Percentiles rank a stretch among this genome's conserved stretches.
phyloP scores from a whole-genome alignment of 805 yeast species.

The Candida namnaoensis region DNA sequence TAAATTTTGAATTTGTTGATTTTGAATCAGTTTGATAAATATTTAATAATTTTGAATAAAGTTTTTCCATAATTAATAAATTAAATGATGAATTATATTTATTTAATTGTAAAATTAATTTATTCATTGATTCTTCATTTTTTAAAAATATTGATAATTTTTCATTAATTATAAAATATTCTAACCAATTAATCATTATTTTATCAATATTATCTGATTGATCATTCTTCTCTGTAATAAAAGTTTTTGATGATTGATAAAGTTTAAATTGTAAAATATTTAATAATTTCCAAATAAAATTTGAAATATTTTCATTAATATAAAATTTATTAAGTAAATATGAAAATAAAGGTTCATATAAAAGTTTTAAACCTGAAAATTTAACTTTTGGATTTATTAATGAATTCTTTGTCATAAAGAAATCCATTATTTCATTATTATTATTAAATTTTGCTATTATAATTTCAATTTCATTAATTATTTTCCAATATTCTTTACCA shows the following conservation, averaged over 20 bases:
- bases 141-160: too few relatives aligned
- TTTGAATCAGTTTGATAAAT: neutral
- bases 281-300: neutral
- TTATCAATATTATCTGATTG: too few relatives aligned
- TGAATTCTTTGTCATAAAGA: slow-evolving; percentile 23
- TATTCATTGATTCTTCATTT: too few relatives aligned
- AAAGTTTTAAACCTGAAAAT: slow-evolving; percentile 14
- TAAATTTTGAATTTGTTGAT: neutral
- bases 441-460: slow-evolving; percentile 7
- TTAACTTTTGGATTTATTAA: slow-evolving; percentile 21
- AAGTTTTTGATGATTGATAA: neutral
- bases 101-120: neutral
- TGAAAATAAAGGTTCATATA: slow-evolving; percentile 21
- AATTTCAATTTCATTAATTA: slow-evolving; percentile 19
- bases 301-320: neutral
- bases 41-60: too few relatives aligned
- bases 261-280: neutral
- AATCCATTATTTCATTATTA: slow-evolving; percentile 12
- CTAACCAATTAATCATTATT: neutral
- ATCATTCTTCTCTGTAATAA: too few relatives aligned
- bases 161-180: too few relatives aligned
- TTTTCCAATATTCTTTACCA: slow-evolving; percentile 34
- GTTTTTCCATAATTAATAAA: too few relatives aligned
- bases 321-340: slow-evolving; percentile 2
- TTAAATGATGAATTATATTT: too few relatives aligned